phyloP scores from a whole-genome alignment of 2,329 filamentous ascomycete species.

The Cercospora sp. region DNA sequence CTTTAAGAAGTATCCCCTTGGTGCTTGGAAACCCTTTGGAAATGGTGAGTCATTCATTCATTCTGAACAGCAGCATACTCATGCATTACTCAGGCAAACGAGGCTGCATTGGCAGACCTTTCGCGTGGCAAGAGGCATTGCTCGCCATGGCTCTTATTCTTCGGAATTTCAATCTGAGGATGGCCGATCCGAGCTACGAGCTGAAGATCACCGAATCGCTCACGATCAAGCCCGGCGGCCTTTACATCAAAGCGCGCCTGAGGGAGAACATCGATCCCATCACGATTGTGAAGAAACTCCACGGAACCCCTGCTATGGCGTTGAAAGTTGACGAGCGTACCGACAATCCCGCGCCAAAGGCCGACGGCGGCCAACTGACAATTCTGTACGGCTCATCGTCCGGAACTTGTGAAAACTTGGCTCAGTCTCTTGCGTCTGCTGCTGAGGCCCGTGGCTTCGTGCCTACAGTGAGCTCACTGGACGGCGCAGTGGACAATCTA shows the following conservation, averaged over 20 bases:
- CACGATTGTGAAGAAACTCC: slow-evolving; percentile 58
- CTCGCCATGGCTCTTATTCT: slow-evolving; percentile 58
- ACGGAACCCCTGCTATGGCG: slow-evolving; percentile 60
- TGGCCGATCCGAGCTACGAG: slow-evolving; percentile 62
- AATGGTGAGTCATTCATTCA: slow-evolving; percentile 48
- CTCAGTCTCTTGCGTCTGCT: slow-evolving; percentile 61
- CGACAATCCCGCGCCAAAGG: too few relatives aligned
- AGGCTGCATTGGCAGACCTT: slow-evolving; percentile 70
- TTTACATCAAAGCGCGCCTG: slow-evolving; percentile 61
- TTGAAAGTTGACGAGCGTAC: slow-evolving; percentile 47
- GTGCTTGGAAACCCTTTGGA: slow-evolving; percentile 61
- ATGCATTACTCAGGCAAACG: slow-evolving; percentile 70
- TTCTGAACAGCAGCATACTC: slow-evolving; percentile 37
- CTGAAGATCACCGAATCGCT: slow-evolving; percentile 58
- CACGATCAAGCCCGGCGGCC: slow-evolving; percentile 64
- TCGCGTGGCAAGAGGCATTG: slow-evolving; percentile 70
- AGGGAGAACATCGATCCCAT: slow-evolving; percentile 51
- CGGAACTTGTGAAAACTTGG: slow-evolving; percentile 71
- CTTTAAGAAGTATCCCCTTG: slow-evolving; percentile 52
- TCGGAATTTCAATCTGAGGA: slow-evolving; percentile 68
- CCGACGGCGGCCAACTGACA: slow-evolving; percentile 49
- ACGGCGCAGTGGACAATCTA: slow-evolving; percentile 61
- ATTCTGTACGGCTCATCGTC: slow-evolving; percentile 75
- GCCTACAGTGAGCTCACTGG: slow-evolving; percentile 58
- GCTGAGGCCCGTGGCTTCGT: slow-evolving; percentile 61